Evolutionary conservation across 257 asterid genomes (phyloP).

Genomic region (Anisodus acutangulus): DNA sequence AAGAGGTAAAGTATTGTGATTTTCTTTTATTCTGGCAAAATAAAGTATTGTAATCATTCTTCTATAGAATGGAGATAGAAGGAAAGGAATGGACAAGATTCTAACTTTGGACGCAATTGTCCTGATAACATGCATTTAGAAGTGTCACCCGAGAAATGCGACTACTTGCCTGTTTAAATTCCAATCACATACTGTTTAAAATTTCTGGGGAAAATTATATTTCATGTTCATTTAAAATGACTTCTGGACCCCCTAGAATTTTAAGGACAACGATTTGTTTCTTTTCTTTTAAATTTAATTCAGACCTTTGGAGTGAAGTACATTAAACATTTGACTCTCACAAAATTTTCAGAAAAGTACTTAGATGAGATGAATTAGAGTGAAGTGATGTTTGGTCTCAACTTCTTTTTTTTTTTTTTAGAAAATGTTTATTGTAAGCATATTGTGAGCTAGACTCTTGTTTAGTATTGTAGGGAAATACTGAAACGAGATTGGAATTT

Average conservation of each 20-base stretch:
- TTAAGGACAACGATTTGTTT: conserved; percentile 15
- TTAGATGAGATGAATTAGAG: not conserved
- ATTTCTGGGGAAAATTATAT: conserved; percentile 11
- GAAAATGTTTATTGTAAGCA: too few species aligned
- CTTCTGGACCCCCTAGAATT: conserved; percentile 37
- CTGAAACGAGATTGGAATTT: too few species aligned
- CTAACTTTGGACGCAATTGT: conserved; percentile 27
- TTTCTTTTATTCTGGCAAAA: too few species aligned
- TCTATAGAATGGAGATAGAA: not conserved
- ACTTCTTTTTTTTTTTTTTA: not conserved
- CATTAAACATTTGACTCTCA: not conserved
- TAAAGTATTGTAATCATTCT: not conserved
- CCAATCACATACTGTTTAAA: too few species aligned
- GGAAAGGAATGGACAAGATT: conserved; percentile 16
- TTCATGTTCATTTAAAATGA: conserved; percentile 38
- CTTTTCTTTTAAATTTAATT: not conserved
- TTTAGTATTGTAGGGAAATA: too few species aligned
- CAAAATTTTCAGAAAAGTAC: too few species aligned
- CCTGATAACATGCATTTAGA: conserved; percentile 25
- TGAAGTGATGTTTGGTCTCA: not conserved
- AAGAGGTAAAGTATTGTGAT: too few species aligned
- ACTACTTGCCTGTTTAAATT: conserved; percentile 48
- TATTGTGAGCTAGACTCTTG: too few species aligned
- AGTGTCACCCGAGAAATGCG: conserved; percentile 54
- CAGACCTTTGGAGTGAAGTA: not conserved